Conservation (phyloP, 1,284 basidiomycete species). For the Sanguinoderma infundibulare region DNA sequence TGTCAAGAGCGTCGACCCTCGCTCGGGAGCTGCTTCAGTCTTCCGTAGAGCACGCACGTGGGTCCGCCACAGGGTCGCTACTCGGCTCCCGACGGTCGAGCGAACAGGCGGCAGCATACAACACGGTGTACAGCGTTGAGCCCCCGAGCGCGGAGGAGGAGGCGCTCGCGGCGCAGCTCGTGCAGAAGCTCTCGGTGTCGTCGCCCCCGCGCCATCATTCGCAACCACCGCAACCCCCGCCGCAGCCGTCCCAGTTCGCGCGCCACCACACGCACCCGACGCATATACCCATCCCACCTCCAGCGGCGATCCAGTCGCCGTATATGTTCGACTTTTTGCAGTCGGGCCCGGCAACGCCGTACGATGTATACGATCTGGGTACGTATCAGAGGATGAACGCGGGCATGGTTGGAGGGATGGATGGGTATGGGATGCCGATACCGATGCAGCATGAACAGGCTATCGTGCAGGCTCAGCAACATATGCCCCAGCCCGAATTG, state of each 20-base stretch:
- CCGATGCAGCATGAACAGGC: not conserved
- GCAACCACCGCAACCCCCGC: conserved; percentile 10
- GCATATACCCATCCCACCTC: conserved; percentile 39
- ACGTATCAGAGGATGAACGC: conserved; percentile 26
- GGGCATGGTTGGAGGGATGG: conserved; percentile 10
- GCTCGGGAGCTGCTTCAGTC: conserved; percentile 26
- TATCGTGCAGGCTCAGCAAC: conserved; percentile 4
- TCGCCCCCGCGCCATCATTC: conserved; percentile 13
- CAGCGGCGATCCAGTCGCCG: conserved; percentile 29
- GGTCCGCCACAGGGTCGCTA: conserved; percentile 4
- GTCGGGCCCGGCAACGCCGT: conserved; percentile 46
- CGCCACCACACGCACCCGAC: conserved; percentile 19
- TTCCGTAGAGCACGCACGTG: conserved; percentile 20
- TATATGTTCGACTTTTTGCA: conserved; percentile 39
- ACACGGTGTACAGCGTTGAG: not conserved
- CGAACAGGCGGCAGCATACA: conserved; percentile 2
- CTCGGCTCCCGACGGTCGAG: conserved; percentile 13
- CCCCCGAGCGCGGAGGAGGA: not conserved
- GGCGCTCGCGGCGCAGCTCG: conserved; percentile 16
- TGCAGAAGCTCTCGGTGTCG: conserved; percentile 17
- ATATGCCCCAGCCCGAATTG: not conserved
- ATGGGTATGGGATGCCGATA: not conserved
- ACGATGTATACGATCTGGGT: conserved; percentile 39
- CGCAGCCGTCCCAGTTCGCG: not conserved
- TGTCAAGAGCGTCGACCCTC: conserved; percentile 23